phyloP scores from a whole-genome alignment of 768 basidiomycete genomes.

The Gymnopilus dilepis region DNA sequence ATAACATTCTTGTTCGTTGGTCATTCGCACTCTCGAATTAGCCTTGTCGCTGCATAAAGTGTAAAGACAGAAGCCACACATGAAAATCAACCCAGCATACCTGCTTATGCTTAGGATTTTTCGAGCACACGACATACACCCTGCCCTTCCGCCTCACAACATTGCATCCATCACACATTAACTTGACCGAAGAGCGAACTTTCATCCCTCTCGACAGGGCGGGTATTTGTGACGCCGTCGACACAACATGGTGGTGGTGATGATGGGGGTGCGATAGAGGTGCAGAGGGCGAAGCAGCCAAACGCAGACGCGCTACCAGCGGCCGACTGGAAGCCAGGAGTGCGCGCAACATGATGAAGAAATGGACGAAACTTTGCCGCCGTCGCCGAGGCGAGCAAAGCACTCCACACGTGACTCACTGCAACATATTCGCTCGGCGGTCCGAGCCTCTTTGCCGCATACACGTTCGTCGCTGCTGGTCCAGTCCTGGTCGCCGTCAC shows the following conservation, averaged over 20 bases:
- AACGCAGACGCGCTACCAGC: constrained; percentile 55
- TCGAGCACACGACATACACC: constrained; percentile 90
- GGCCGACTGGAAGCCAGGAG: constrained; percentile 68
- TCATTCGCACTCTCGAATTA: constrained; percentile 33
- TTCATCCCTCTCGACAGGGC: constrained; percentile 84
- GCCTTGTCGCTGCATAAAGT: constrained; percentile 64
- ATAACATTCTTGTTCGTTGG: constrained; percentile 6
- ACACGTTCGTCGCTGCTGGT: constrained; percentile 16
- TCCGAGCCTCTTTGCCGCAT: background rate
- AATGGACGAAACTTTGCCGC: constrained; percentile 6
- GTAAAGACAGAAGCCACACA: background rate
- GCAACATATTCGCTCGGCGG: background rate
- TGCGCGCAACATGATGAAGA: constrained; percentile 60
- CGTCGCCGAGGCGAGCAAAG: background rate
- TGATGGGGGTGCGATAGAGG: constrained; percentile 34
- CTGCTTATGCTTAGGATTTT: constrained; percentile 98
- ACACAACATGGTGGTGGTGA: constrained; percentile 37
- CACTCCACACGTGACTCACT: constrained; percentile 10
- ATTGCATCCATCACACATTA: constrained; percentile 93
- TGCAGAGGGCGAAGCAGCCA: constrained; percentile 36
- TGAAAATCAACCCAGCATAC: constrained; percentile 45
- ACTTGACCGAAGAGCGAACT: constrained; percentile 92
- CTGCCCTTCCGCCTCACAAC: constrained; percentile 89
- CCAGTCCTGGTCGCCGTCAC: constrained; percentile 3
- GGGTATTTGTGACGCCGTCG: constrained; percentile 33